A percentile compares a stretch with the other conserved stretches of the same genome.
These are phyloP conservation scores for Skeletonema costatum DNA, from an alignment of 108 stramenopile species.

Conservation along the genomic window DNA sequence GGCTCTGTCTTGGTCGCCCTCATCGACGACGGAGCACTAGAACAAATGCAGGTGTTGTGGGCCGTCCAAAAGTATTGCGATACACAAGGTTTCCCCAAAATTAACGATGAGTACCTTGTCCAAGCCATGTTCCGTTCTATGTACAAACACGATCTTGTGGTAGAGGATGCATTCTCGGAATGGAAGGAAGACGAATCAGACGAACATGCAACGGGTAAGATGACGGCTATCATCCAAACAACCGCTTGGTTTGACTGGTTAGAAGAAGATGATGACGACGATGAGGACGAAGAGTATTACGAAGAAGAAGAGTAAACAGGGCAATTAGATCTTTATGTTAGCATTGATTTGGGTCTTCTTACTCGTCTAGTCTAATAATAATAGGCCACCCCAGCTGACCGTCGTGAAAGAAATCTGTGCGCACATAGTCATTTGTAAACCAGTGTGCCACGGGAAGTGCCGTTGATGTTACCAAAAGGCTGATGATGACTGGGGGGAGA, in stretches of 20 bases:
- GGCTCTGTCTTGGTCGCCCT: slow-evolving; percentile 69
- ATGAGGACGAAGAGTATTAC: slow-evolving; percentile 72
- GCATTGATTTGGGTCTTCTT: background rate
- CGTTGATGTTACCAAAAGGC: slow-evolving; percentile 28
- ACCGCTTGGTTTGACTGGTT: slow-evolving; percentile 90
- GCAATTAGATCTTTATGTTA: background rate
- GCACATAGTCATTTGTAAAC: slow-evolving; percentile 56
- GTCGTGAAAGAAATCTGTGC: slow-evolving; percentile 52
- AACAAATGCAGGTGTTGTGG: slow-evolving; percentile 78
- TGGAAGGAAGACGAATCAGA: slow-evolving; percentile 90
- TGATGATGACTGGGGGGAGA: slow-evolving; percentile 15
- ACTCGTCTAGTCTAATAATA: slow-evolving; percentile 15
- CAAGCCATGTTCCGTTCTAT: slow-evolving; percentile 86
- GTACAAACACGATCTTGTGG: slow-evolving; percentile 88
- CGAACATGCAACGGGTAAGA: slow-evolving; percentile 67
- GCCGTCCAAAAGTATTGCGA: slow-evolving; percentile 87
- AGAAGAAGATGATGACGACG: slow-evolving; percentile 85
- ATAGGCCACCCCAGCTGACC: slow-evolving; percentile 40
- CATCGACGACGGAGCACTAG: slow-evolving; percentile 73
- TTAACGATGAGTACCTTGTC: slow-evolving; percentile 76
- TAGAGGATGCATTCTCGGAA: slow-evolving; percentile 71
- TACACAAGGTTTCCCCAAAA: slow-evolving; percentile 82
- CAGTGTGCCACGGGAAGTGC: slow-evolving; percentile 39
- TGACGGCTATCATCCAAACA: slow-evolving; percentile 80
- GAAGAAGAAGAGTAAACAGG: slow-evolving; percentile 57